Evolutionary conservation across 176 grass and related monocot genomes (phyloP), one percentile per base, ranked within the genome.

Genomic region (Carex myosuroides): DNA sequence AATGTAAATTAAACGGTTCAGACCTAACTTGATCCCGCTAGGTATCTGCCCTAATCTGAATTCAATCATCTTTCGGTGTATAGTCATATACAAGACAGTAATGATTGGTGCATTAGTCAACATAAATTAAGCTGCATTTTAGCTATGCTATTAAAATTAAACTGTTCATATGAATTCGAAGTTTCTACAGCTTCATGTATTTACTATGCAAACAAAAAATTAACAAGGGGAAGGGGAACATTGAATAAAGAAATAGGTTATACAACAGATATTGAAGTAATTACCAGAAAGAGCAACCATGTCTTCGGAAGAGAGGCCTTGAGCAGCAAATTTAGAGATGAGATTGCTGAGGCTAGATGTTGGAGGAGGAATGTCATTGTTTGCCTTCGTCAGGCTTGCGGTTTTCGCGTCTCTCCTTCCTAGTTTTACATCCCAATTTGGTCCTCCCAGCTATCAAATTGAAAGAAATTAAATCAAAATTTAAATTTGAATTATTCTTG

Each of bases 281-380:
- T 37, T 58, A 84, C 92, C 92, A 39, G 87, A 77, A n/a, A 94
- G 87, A 3, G 92, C 92, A 56, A 94, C 89, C 89, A 94, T 88
- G 60, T 94, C 89, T 22, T 81, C 81, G 2, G 83, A 22, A 17
- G 92, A 91, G 83, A 94, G 89, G 1, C 92, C 92, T 30, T 94
- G 79, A 6, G 89, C 83, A 4, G 87, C 84, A 62, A 91, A 94
- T 18, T 74, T 81, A 14, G 92, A 87, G 0, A 79, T 94, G 12
- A 94, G 92, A 85, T 85, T 91, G 79, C 70, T 66, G 2, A 94
- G 92, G 2, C 41, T 70, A 0, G 82, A 91, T 33, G 46, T 83
- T 3, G 92, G 92, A 20, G 71, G 59, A 13, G 92, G 92, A 60
- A 94, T 89, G 57, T 94, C 82, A 20, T 89, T 91, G 81, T 91